Evolutionary conservation across 257 asterid species (phyloP), one percentile per base, ranked within the genome.

Genomic region (Solanum arcanum): DNA sequence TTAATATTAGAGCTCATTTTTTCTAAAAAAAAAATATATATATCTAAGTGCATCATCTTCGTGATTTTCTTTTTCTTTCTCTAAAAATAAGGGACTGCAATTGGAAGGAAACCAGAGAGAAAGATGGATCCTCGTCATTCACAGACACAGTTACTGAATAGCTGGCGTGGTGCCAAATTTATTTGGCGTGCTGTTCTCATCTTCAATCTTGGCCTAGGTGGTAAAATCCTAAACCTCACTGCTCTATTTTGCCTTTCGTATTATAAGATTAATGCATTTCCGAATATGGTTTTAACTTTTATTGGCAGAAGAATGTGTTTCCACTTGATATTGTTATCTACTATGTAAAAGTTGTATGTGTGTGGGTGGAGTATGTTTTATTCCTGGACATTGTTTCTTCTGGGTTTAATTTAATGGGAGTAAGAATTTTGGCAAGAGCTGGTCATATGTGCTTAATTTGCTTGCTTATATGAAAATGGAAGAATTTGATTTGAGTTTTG

Each of bases 141-240:
- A 37, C 12, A 78, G 18, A 29, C 89, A 69, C 18, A 85, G 70
- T 7, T 73, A 47, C 77, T 83, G 25, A 47, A 59, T 39, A 74
- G 56, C 18, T 31, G 44, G 47, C 87, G 66, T 18, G 94, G 95
- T 52, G 87, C 84, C 91, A 93, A 92, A 90, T 70, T 91, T 83
- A 88, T 89, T 20, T 94, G 97, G 95, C 98, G 98, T 81, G 91
- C 86, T 62, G 89, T 92, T 86, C 91, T 93, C 76, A 86, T 94
- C 77, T 92, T 89, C 91, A 95, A 94, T 92, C 91, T 94, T 88
- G 96, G 89, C 35, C 92, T 95, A 80, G 96, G 94, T 60, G 95
- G 98, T 95, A 46, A 80, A 90, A 64, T 68, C 69, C 49, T 6
- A 7, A 76, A 74, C 82, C 23, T 10, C 83, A 6, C 56, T 4